Evolutionary conservation across 768 basidiomycete genomes (phyloP).

Genomic region (Lyophyllum semitale): DNA sequence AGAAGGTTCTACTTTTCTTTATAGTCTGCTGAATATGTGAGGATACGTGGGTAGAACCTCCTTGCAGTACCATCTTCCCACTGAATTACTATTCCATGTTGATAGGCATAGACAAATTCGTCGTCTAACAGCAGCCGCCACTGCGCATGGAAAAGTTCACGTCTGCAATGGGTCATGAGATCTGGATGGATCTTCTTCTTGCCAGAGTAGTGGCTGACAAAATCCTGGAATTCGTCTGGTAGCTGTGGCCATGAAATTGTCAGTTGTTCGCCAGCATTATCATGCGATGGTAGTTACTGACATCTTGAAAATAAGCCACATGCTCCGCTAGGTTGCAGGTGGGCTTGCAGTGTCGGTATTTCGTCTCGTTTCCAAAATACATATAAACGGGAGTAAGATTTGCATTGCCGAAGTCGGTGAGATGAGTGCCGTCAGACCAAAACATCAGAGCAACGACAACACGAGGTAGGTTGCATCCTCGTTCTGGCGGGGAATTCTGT

Average conservation of each 20-base stretch:
- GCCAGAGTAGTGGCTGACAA: not conserved
- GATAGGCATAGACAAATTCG: conserved; percentile 26
- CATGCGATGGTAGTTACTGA: conserved; percentile 1
- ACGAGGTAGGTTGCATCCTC: conserved; percentile 13
- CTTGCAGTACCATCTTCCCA: conserved; percentile 26
- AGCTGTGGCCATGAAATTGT: not conserved
- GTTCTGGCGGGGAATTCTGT: not conserved
- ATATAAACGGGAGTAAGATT: conserved; percentile 36
- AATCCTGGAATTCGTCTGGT: conserved; percentile 1
- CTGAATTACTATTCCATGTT: conserved; percentile 28
- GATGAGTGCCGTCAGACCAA: conserved; percentile 31
- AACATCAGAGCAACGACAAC: conserved; percentile 25
- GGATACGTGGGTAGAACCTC: conserved; percentile 26
- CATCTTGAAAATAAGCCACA: conserved; percentile 29
- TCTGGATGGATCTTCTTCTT: not conserved
- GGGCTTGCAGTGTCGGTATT: conserved; percentile 29
- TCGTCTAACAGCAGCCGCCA: conserved; percentile 26
- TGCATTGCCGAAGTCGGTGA: conserved; percentile 28
- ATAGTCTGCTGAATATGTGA: conserved; percentile 34
- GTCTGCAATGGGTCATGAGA: conserved; percentile 26
- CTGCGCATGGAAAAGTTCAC: conserved; percentile 25
- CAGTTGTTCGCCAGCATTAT: not conserved
- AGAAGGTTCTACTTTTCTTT: conserved; percentile 29
- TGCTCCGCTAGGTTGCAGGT: conserved; percentile 21
- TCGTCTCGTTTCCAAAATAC: conserved; percentile 35